Evolutionary conservation across 306 rosid species (phyloP).

Genomic region (Dalbergia cultrata): DNA sequence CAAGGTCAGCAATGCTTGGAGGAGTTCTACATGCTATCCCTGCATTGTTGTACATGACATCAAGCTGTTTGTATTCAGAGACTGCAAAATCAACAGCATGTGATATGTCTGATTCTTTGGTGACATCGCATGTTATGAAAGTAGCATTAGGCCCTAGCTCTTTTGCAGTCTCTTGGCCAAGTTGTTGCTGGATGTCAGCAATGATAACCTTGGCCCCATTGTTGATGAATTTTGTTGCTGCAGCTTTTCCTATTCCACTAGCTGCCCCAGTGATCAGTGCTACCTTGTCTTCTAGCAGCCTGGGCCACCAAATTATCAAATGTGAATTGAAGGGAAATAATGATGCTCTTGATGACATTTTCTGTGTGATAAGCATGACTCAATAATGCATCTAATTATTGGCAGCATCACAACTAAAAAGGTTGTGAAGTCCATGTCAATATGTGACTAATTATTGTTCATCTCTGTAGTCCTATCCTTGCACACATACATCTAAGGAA

Average conservation of each 20-base stretch:
- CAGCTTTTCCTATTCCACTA: slow-evolving; percentile 88
- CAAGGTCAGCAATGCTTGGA: slow-evolving; percentile 73
- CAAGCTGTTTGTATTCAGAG: slow-evolving; percentile 68
- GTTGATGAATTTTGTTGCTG: slow-evolving; percentile 72
- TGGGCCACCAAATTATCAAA: slow-evolving; percentile 43
- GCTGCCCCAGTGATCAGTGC: slow-evolving; percentile 97
- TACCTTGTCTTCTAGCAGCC: slow-evolving; percentile 81
- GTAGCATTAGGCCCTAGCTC: slow-evolving; percentile 78
- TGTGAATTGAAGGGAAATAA: slow-evolving; percentile 12
- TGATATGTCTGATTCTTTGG: slow-evolving; percentile 77
- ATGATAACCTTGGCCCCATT: slow-evolving; percentile 92
- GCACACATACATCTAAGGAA: background rate
- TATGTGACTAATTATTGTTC: background rate
- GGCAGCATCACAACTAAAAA: slow-evolving; percentile 5
- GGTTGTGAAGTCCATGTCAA: slow-evolving; percentile 7
- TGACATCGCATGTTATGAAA: slow-evolving; percentile 77
- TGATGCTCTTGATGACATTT: slow-evolving; percentile 23
- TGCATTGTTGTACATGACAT: slow-evolving; percentile 86
- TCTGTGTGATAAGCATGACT: background rate
- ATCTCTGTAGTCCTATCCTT: background rate
- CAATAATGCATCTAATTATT: background rate
- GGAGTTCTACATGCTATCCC: slow-evolving; percentile 83
- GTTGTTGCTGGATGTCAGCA: slow-evolving; percentile 75
- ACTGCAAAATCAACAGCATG: slow-evolving; percentile 78
- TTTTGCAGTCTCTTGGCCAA: slow-evolving; percentile 69